Percentiles rank a stretch among this genome's conserved stretches.
phyloP scores from a whole-genome alignment of 1,139 yeast species.

The Geotrichum bryndzae region DNA sequence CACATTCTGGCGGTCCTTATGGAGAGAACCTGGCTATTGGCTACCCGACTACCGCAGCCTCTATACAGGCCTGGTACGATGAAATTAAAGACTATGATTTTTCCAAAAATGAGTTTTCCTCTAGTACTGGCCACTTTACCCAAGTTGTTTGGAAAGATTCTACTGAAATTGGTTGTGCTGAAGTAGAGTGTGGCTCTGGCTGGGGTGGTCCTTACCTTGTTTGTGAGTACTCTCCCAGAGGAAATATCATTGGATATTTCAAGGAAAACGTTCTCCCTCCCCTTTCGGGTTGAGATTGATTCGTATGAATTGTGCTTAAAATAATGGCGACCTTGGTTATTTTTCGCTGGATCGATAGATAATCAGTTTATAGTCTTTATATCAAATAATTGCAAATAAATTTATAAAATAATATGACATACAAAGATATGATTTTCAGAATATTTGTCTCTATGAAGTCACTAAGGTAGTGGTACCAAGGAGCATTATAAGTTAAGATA shows the following conservation, averaged over 20 bases:
- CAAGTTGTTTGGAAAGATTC: conserved; percentile 77
- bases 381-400: no score
- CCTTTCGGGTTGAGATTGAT: background rate
- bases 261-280: conserved; percentile 42
- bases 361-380: no score
- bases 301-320: no score
- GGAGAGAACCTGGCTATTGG: conserved; percentile 91
- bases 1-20: conserved; percentile 71
- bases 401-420: no score
- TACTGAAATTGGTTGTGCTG: conserved; percentile 70
- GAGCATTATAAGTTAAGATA: no score
- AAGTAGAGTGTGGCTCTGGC: conserved; percentile 33
- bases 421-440: no score
- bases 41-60: conserved; percentile 47
- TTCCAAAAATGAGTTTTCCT: conserved; percentile 39
- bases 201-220: conserved; percentile 31
- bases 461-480: no score
- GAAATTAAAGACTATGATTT: conserved; percentile 55
- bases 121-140: conserved; percentile 67
- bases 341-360: no score
- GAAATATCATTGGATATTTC: conserved; percentile 41
- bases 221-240: conserved; percentile 39
- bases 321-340: no score
- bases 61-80: conserved; percentile 78
- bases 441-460: no score